Evolutionary conservation across 805 yeast genomes (phyloP).

Genomic region (Hanseniaspora meyeri): DNA sequence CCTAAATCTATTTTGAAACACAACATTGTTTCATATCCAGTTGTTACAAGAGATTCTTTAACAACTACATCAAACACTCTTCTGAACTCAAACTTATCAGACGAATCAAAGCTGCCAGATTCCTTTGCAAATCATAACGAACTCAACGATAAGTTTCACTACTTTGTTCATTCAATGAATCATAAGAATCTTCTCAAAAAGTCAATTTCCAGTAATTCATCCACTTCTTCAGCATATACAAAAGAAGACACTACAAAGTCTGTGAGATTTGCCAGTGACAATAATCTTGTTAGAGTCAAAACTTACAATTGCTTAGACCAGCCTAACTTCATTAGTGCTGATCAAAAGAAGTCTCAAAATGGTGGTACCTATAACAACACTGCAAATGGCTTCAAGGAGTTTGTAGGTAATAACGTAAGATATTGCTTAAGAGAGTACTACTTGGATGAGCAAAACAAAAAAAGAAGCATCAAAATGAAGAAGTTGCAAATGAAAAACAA

Average conservation of each 20-base stretch:
- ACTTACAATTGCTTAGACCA: not conserved
- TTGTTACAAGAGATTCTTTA: not conserved
- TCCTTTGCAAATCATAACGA: not conserved
- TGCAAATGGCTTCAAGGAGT: not conserved
- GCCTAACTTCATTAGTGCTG: not conserved
- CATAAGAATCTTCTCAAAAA: not conserved
- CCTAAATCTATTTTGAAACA: not conserved
- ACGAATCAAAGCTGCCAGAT: not conserved
- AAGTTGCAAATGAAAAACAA: not conserved
- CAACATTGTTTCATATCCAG: not conserved
- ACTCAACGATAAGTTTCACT: not conserved
- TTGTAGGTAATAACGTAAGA: constrained; percentile 1
- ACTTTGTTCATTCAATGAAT: not conserved
- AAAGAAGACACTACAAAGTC: constrained; percentile 15
- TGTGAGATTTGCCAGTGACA: constrained; percentile 7
- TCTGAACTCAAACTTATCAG: not conserved
- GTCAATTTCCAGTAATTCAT: constrained; percentile 18
- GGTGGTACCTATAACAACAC: not conserved
- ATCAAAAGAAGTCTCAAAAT: not conserved
- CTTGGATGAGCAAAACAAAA: constrained; percentile 5
- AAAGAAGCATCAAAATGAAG: constrained; percentile 2
- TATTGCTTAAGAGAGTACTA: constrained; percentile 9
- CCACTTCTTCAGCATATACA: constrained; percentile 14
- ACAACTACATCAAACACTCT: not conserved
- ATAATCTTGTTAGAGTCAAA: constrained; percentile 9